Evolutionary conservation across 1,284 basidiomycete species (phyloP).

Genomic region (Neolentinus lepideus): DNA sequence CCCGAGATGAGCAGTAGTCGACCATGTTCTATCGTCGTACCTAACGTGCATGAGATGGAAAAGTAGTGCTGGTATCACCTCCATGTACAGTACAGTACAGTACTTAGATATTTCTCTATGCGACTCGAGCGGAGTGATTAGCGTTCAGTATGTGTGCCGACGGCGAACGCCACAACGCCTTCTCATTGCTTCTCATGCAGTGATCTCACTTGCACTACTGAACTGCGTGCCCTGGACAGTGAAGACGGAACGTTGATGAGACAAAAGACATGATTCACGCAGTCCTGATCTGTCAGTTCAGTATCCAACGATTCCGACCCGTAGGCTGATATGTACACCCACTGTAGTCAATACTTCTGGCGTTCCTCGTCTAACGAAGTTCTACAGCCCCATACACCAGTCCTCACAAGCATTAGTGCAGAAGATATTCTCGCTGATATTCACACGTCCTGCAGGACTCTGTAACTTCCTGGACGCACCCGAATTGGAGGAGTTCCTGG

Average conservation of each 20-base stretch:
- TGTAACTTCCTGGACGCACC: constrained; percentile 93
- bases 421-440: constrained; percentile 82
- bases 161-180: no score
- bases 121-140: no score
- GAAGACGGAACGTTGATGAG: neutral
- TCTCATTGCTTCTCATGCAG: no score
- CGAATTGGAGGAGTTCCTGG: constrained; percentile 74
- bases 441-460: constrained; percentile 66
- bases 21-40: no score
- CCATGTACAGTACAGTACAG: no score
- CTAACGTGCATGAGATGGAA: neutral
- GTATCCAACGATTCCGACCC: no score
- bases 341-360: constrained; percentile 78
- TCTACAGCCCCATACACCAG: constrained; percentile 85
- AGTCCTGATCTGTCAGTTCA: constrained; percentile 63
- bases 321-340: constrained; percentile 7
- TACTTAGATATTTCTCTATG: no score
- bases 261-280: constrained; percentile 74
- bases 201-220: no score
- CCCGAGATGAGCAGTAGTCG: constrained; percentile 45
- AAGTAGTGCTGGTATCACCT: no score
- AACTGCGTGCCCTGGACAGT: no score
- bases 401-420: constrained; percentile 69
- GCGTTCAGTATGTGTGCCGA: no score
- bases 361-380: constrained; percentile 90